Percentiles rank a stretch among this genome's conserved stretches.
phyloP scores from a whole-genome alignment of 164 flowering plant genomes.

The Magnolia changhungtana region DNA sequence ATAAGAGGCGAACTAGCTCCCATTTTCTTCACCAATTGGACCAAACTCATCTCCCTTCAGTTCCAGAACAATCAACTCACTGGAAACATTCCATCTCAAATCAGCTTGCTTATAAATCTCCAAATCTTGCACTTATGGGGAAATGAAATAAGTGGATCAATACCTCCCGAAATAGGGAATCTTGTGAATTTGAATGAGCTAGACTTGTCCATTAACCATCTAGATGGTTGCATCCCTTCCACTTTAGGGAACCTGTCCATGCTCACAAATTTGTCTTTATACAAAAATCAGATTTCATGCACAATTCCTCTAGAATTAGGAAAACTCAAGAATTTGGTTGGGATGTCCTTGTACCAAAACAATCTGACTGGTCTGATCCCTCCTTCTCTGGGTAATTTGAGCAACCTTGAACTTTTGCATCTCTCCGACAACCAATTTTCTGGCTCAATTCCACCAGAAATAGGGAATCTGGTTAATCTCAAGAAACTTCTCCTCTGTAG shows the following conservation, averaged over 20 bases:
- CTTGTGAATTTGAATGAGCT: neutral
- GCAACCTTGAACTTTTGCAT: neutral
- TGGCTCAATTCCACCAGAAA: neutral
- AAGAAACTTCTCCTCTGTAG: too few relatives aligned
- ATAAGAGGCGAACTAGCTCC: too few relatives aligned
- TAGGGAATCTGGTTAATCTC: too few relatives aligned
- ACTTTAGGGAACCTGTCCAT: neutral
- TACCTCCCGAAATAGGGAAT: neutral
- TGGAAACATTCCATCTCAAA: neutral
- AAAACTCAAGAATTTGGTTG: neutral
- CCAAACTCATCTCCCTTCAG: neutral
- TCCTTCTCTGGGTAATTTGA: neutral
- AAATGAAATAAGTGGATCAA: neutral
- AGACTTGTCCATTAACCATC: neutral
- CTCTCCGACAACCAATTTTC: neutral
- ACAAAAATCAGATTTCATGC: neutral
- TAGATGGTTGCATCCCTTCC: neutral
- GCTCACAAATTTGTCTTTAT: too few relatives aligned
- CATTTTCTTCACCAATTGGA: neutral
- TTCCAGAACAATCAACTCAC: neutral
- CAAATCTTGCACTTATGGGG: neutral
- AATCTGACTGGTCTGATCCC: neutral
- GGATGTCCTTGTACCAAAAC: neutral
- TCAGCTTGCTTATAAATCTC: neutral
- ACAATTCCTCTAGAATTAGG: neutral